phyloP scores from a whole-genome alignment of 1,139 yeast species.

The Blastobotrys elegans region DNA sequence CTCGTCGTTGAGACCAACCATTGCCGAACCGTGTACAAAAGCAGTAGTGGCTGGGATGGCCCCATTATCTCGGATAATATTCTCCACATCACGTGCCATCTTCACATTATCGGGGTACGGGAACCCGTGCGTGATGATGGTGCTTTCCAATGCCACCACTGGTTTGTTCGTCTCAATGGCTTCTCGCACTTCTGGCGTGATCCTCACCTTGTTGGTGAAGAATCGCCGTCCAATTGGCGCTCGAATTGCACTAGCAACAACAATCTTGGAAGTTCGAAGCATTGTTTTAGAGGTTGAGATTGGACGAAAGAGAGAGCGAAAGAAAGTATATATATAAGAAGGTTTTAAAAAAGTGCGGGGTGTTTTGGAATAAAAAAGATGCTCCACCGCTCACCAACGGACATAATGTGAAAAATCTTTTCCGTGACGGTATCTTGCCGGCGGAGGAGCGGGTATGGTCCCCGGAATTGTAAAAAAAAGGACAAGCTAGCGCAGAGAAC shows the following conservation, averaged over 20 bases:
- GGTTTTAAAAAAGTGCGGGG: background rate
- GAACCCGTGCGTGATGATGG: constrained; percentile 86
- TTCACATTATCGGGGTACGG: constrained; percentile 73
- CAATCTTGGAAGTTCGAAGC: background rate
- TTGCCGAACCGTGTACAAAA: constrained; percentile 64
- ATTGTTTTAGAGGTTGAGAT: too few relatives aligned
- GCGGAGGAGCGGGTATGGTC: too few relatives aligned
- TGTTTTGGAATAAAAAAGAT: too few relatives aligned
- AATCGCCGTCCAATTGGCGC: background rate
- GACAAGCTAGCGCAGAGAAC: too few relatives aligned
- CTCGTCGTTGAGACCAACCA: constrained; percentile 51
- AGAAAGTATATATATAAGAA: background rate
- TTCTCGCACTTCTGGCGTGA: constrained; percentile 56
- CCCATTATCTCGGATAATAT: constrained; percentile 53
- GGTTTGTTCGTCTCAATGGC: constrained; percentile 57
- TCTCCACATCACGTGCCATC: constrained; percentile 70
- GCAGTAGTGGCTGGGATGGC: constrained; percentile 87
- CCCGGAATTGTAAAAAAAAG: too few relatives aligned
- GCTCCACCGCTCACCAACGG: too few relatives aligned
- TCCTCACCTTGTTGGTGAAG: constrained; percentile 5
- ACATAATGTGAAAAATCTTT: too few relatives aligned
- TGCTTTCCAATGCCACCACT: constrained; percentile 75
- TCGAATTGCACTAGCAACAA: background rate
- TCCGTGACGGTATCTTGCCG: constrained; percentile 1
- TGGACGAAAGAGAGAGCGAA: too few relatives aligned